These are phyloP conservation scores for Leccinum fallax DNA, from an alignment of 1,284 basidiomycete species.

Conservation along the genomic window DNA sequence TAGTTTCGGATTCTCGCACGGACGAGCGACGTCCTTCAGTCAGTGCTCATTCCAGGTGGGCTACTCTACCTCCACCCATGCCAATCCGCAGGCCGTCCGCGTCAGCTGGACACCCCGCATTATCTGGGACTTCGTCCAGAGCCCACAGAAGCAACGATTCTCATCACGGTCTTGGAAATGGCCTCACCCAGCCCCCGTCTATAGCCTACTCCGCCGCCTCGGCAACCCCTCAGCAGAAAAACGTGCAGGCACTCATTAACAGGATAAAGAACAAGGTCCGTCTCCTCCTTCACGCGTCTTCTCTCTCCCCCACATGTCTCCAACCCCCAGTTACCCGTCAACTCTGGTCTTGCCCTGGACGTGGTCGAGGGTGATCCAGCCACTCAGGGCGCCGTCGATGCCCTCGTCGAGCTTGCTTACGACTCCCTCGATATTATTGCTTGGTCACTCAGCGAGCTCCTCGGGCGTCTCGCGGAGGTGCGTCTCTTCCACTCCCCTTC, in stretches of 20 bases:
- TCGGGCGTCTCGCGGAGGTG: slow-evolving; percentile 81
- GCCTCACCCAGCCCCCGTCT: slow-evolving; percentile 36
- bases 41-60: slow-evolving; percentile 13
- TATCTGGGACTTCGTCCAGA: slow-evolving; percentile 34
- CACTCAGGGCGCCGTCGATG: slow-evolving; percentile 72
- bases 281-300: slow-evolving; percentile 3
- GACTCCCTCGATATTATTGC: slow-evolving; percentile 80
- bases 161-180: slow-evolving; percentile 43
- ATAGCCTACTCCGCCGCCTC: slow-evolving; percentile 39
- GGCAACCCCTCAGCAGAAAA: slow-evolving; percentile 69
- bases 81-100: slow-evolving; percentile 52
- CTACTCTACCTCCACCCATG: slow-evolving; percentile 32
- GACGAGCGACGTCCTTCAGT: slow-evolving; percentile 4
- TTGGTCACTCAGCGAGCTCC: slow-evolving; percentile 71
- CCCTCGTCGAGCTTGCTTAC: slow-evolving; percentile 75
- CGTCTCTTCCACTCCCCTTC: slow-evolving; percentile 25
- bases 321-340: slow-evolving; percentile 71
- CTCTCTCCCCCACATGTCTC: neutral
- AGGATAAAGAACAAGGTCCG: slow-evolving; percentile 71
- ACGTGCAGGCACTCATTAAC: slow-evolving; percentile 70
- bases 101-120: slow-evolving; percentile 37
- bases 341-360: slow-evolving; percentile 75
- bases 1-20: slow-evolving; percentile 26
- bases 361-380: slow-evolving; percentile 76
- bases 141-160: slow-evolving; percentile 55